Conservation (phyloP, 371 early-diverging fungal species). For the Mortierella sp. region DNA sequence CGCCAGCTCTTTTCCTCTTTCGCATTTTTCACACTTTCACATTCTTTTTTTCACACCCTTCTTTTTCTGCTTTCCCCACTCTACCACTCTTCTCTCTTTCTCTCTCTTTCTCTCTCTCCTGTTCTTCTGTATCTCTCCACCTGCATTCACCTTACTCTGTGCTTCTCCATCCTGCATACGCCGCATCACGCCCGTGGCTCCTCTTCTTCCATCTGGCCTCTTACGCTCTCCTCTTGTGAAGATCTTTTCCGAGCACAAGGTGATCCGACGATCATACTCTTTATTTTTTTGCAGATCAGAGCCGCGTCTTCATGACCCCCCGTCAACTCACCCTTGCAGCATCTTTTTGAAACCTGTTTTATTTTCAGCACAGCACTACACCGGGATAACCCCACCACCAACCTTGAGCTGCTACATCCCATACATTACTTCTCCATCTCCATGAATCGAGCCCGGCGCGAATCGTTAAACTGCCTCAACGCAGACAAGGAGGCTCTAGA, state of each 20-base stretch:
- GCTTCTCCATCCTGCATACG: no score
- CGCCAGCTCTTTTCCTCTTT: constrained; percentile 5
- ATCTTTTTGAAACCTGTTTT: no score
- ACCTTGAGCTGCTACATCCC: background rate
- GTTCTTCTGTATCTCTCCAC: no score
- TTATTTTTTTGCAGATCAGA: background rate
- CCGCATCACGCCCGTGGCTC: background rate
- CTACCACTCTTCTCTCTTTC: no score
- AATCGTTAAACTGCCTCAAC: constrained; percentile 52
- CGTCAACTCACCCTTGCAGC: no score
- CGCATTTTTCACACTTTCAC: background rate
- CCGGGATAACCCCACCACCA: no score
- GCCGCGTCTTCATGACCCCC: background rate
- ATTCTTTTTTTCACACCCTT: background rate
- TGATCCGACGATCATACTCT: no score
- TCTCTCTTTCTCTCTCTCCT: no score
- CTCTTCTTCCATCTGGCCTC: background rate
- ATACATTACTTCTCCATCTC: background rate
- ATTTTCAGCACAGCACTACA: no score
- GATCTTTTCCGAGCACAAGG: no score
- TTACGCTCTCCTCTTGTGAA: no score
- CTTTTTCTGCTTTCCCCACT: background rate
- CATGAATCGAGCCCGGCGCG: constrained; percentile 54
- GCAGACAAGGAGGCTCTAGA: constrained; percentile 51
- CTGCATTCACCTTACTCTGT: no score